Conservation (phyloP, 352 stramenopile species). For the Pythium dissimile region DNA sequence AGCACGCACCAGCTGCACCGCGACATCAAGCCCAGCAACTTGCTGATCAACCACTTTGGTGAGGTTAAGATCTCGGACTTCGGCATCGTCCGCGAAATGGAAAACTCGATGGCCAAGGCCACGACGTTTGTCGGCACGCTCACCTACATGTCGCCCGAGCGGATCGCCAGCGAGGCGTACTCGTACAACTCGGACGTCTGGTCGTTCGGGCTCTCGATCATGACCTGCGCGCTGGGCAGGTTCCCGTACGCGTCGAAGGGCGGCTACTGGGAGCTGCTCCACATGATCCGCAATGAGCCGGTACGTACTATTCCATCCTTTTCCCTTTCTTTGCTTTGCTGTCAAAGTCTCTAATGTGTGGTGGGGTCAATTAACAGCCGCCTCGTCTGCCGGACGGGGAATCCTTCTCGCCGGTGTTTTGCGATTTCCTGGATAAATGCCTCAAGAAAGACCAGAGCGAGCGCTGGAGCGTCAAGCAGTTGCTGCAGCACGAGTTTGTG, state of each 20-base stretch:
- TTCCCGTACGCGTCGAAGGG: conserved; percentile 85
- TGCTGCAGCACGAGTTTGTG: conserved; percentile 72
- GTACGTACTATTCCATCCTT: conserved; percentile 20
- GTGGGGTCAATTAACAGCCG: conserved; percentile 37
- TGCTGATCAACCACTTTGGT: conserved; percentile 91
- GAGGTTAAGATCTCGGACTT: conserved; percentile 90
- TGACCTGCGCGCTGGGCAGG: conserved; percentile 86
- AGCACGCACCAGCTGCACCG: conserved; percentile 88
- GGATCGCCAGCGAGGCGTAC: conserved; percentile 88
- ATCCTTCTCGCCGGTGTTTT: conserved; percentile 73
- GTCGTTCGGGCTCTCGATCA: conserved; percentile 85
- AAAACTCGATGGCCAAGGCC: conserved; percentile 82
- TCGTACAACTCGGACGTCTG: conserved; percentile 88
- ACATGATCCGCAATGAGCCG: conserved; percentile 85
- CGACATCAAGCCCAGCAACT: conserved; percentile 94
- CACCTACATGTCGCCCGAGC: conserved; percentile 93
- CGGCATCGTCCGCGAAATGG: conserved; percentile 82
- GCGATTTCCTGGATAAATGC: conserved; percentile 80
- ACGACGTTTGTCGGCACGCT: conserved; percentile 91
- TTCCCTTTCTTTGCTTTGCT: not conserved
- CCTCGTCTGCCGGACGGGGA: conserved; percentile 59
- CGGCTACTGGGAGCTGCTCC: conserved; percentile 90
- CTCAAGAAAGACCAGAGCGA: conserved; percentile 76
- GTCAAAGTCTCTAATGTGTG: not conserved
- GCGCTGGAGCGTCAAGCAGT: conserved; percentile 76